Evolutionary conservation across 371 early-diverging fungal species (phyloP).

Genomic region (Mucor sp.): DNA sequence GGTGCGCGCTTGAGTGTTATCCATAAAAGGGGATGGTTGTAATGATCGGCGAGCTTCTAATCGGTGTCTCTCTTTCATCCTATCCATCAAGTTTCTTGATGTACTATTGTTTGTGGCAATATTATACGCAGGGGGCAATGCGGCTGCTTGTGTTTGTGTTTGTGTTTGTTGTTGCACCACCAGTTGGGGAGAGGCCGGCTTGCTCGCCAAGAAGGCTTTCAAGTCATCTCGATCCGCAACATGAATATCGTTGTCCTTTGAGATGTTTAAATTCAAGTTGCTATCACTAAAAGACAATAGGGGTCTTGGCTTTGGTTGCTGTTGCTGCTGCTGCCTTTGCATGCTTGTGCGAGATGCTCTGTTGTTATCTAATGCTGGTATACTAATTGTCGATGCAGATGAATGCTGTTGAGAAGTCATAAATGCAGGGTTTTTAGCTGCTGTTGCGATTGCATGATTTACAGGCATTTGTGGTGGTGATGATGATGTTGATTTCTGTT

Average conservation of each 20-base stretch:
- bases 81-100: conserved; percentile 17
- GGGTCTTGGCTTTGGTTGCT: conserved; percentile 7
- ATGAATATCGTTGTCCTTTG: conserved; percentile 10
- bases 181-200: neutral
- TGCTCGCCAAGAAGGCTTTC: neutral
- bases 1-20: conserved; percentile 1
- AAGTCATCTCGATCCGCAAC: conserved; percentile 9
- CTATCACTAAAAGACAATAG: conserved; percentile 15
- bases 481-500: neutral
- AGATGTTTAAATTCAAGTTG: neutral
- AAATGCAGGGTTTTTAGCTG: conserved; percentile 16
- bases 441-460: neutral
- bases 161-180: neutral
- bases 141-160: neutral
- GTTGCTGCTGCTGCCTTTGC: neutral
- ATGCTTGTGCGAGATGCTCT: neutral
- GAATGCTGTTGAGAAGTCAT: conserved; percentile 6
- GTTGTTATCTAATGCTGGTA: neutral
- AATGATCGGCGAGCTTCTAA: conserved; percentile 20
- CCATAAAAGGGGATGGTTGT: conserved; percentile 14
- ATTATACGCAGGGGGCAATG: conserved; percentile 5
- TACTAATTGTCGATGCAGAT: neutral
- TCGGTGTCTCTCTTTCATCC: conserved; percentile 38
- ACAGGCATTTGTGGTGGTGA: neutral
- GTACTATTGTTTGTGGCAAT: neutral